Evolutionary conservation across 2,329 filamentous ascomycete genomes (phyloP), one percentile per base, ranked within the genome.

Genomic region (Aspergillus unguis): DNA sequence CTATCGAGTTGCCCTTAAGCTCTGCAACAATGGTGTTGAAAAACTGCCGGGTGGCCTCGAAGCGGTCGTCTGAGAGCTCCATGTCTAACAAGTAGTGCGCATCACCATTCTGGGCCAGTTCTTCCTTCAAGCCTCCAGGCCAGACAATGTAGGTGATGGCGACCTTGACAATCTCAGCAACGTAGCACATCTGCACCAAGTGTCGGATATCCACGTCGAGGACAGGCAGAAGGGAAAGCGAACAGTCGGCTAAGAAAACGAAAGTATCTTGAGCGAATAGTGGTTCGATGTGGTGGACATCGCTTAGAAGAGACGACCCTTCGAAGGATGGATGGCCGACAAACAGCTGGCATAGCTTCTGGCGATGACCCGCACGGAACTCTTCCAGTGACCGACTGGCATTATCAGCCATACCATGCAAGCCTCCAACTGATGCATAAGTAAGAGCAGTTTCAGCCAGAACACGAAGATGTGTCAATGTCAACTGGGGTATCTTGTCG

Each of bases 81-180:
- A 63, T 55, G 3, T 59, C 62, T 11, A 61, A 36, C 28, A 64
- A 31, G 45, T 65, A 62, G 7, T 63, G 55, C 1, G 61, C 63
- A 40, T 68, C 65, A 11, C 62, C 64, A 27, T 69, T 60, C 8
- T 60, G 57, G 5, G 62, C 59, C 31, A 71, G 47, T 48, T 70
- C 69, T 45, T 69, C 65, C 53, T 68, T 69, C 44, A 75, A 55
- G 0, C 65, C 70, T 4, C 68, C 52, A 4, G 73, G 69, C 54
- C 70, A 70, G 25, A 73, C 60, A 35, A 74, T 71, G 64, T 82
- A 83, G 6, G 80, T 77, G 10, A 84, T 66, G 11, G 90, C 80
- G 5, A 91, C 85, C 72, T 95, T 95, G 54, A 95, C 84, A 52
- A 99, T 84, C 71, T 99, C 94, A 2, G 90, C 90, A 50, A 95